Conservation (phyloP, 345 rosid genomes). For the Mangifera indica region DNA sequence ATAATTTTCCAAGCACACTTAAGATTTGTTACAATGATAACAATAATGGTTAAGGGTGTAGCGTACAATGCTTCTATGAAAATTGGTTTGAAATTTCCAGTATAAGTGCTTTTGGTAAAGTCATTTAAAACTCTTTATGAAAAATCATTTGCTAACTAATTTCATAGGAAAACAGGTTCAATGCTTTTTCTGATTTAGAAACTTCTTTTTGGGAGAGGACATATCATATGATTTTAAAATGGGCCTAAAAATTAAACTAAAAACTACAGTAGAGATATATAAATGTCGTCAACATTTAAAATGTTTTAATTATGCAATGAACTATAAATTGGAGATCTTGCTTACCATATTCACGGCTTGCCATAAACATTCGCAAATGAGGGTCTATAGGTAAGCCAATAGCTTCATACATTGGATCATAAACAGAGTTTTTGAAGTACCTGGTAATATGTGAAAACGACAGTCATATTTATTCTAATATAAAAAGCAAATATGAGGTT, state of each 20-base stretch:
- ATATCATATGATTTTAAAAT: too few species aligned
- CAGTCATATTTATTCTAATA: not conserved
- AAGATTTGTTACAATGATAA: too few species aligned
- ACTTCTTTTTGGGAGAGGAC: not conserved
- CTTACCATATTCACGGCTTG: slow-evolving; percentile 13
- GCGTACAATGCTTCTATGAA: too few species aligned
- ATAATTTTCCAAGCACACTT: not conserved
- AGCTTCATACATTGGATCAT: slow-evolving; percentile 42
- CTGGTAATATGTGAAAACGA: not conserved
- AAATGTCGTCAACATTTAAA: not conserved
- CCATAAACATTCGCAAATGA: slow-evolving; percentile 33
- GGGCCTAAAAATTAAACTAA: not conserved
- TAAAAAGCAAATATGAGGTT: not conserved
- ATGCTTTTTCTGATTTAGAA: not conserved
- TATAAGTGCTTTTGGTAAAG: not conserved
- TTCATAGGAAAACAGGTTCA: not conserved
- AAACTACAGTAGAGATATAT: not conserved
- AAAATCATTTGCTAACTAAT: not conserved
- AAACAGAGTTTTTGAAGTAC: slow-evolving; percentile 17
- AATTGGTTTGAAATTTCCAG: too few species aligned
- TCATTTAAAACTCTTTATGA: not conserved
- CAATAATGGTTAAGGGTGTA: not conserved
- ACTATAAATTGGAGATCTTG: not conserved
- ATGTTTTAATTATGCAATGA: not conserved
- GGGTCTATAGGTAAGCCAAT: slow-evolving; percentile 44